Evolutionary conservation across 306 rosid species (phyloP), one percentile per base, ranked within the genome.

Genomic region (Herpetospermum pedunculosum): DNA sequence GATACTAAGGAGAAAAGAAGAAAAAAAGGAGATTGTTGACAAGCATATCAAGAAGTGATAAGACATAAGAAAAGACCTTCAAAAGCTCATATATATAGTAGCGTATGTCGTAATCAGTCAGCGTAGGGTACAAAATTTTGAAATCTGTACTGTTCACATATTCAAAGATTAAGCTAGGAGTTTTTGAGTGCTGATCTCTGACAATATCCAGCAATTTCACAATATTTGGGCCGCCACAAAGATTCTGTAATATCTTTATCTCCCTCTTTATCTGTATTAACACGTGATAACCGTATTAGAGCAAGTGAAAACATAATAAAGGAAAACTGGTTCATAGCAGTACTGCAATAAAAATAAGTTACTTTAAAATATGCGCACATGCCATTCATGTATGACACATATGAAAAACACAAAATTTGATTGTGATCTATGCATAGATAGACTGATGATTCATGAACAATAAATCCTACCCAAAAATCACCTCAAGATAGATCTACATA

Each of bases 221-320:
- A 69, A 83, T 37, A 75, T 83, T 83, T 32, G 81, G 60, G 29
- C 86, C 86, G 11, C 86, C 86, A 53, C 80, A 77, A 43, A 83
- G 83, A 76, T 83, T 83, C 75, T 83, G 86, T 8, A 83, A 74
- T 69, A 83, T 83, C 57, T 83, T 83, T 48, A 83, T 80, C 81
- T 83, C 80, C 59, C 83, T 78, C 68, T 83, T 83, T 34, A 83
- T 80, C 86, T 83, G 80, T 52, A 13, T n/a, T 35, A 50, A 72
- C 13, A 52, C 35, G 37, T 34, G 48, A 72, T 32, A 35, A 49
- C 41, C 40, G 4, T 1, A 28, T 72, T 52, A 40, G 63, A 50
- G 16, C 14, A 72, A 50, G 41, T 14, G 30, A 68, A 5, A 8
- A 13, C 53, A 41, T 41, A 41, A 13, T 23, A 23, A 68, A 68